Percentiles rank a stretch among this genome's conserved stretches.
These are phyloP conservation scores for Linderniella brevidens DNA, from an alignment of 257 asterid species.

Conservation along the genomic window DNA sequence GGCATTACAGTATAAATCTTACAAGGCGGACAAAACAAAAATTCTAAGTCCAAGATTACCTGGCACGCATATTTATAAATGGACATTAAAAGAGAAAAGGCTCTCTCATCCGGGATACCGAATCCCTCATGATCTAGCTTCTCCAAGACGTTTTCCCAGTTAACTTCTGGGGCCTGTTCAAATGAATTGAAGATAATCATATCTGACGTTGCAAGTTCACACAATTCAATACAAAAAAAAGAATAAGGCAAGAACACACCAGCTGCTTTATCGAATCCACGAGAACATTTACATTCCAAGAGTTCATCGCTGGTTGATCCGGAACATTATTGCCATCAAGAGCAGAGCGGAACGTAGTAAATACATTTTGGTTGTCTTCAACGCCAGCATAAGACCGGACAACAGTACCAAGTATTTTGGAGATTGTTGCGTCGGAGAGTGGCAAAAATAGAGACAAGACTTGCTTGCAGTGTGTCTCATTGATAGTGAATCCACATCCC, in stretches of 20 bases:
- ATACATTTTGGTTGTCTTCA: conserved; percentile 54
- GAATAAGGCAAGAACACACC: conserved; percentile 30
- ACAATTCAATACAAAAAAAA: conserved; percentile 1
- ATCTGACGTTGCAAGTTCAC: neutral
- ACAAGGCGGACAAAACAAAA: too few relatives aligned
- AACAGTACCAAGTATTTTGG: conserved; percentile 67
- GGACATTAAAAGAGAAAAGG: conserved; percentile 79
- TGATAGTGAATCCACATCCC: conserved; percentile 82
- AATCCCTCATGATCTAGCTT: conserved; percentile 92
- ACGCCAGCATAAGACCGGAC: conserved; percentile 51
- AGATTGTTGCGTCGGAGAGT: conserved; percentile 56
- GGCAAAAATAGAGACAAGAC: conserved; percentile 64
- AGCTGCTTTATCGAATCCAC: conserved; percentile 82
- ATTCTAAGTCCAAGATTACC: conserved; percentile 18
- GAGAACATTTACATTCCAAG: conserved; percentile 72
- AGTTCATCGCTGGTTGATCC: conserved; percentile 35
- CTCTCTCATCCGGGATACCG: conserved; percentile 53
- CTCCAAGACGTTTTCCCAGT: conserved; percentile 66
- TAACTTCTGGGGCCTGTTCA: conserved; percentile 59
- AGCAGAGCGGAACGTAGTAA: conserved; percentile 60
- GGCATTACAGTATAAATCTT: neutral
- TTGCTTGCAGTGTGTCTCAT: conserved; percentile 70
- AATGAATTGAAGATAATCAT: neutral
- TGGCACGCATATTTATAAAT: conserved; percentile 63
- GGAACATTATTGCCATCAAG: conserved; percentile 32